A percentile compares a stretch with the other conserved stretches of the same genome.
phyloP scores from a whole-genome alignment of 2,329 filamentous ascomycete species.

The Hypoxylon sp. region DNA sequence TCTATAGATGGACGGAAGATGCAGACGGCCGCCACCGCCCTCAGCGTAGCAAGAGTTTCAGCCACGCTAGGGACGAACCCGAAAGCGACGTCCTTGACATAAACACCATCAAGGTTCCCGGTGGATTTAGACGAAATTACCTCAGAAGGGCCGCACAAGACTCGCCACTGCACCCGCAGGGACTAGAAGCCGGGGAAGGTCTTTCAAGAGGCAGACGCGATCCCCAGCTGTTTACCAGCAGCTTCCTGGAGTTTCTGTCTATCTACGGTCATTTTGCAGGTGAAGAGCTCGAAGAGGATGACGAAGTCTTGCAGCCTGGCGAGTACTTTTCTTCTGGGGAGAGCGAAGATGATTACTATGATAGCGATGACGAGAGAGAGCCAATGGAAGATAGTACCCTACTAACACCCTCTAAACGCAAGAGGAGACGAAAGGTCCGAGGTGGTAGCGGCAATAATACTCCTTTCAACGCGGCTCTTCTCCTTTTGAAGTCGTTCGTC shows the following conservation, averaged over 20 bases:
- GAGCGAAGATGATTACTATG: constrained; percentile 63
- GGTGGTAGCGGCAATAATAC: constrained; percentile 80
- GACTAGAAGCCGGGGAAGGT: constrained; percentile 55
- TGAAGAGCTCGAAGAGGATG: constrained; percentile 95
- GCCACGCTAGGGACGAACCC: constrained; percentile 78
- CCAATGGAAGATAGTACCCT: constrained; percentile 90
- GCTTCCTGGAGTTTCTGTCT: constrained; percentile 94
- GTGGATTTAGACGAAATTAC: constrained; percentile 92
- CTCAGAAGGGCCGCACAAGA: constrained; percentile 80
- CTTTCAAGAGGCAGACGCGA: constrained; percentile 55
- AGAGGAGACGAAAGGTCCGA: constrained; percentile 80
- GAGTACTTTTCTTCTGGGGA: constrained; percentile 91
- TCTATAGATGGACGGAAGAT: constrained; percentile 97
- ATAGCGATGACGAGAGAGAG: constrained; percentile 76
- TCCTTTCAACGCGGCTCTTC: constrained; percentile 80
- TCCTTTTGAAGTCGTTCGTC: constrained; percentile 97
- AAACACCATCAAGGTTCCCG: constrained; percentile 89
- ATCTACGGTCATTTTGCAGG: constrained; percentile 98
- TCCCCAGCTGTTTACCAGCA: constrained; percentile 82
- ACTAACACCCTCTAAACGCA: constrained; percentile 78
- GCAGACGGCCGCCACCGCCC: constrained; percentile 76
- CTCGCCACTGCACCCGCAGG: constrained; percentile 59
- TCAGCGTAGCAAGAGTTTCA: constrained; percentile 90
- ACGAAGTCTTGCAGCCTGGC: constrained; percentile 85
- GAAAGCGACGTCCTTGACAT: constrained; percentile 87